Evolutionary conservation across 2,329 filamentous ascomycete species (phyloP), one percentile per base, ranked within the genome.

Genomic region (Neophaeococcomyces mojaviensis): DNA sequence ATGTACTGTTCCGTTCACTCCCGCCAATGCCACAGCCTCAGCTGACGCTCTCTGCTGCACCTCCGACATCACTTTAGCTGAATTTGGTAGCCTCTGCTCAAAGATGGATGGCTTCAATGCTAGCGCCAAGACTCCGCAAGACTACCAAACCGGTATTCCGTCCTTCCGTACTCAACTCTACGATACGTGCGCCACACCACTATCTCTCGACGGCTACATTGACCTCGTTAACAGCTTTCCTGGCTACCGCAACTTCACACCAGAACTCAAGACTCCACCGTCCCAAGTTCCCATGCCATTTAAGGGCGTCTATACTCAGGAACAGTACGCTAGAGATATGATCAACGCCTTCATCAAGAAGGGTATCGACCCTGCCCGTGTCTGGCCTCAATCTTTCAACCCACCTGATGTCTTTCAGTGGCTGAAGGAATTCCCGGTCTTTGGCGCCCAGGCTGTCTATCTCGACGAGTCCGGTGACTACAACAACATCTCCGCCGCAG

Each of bases 41-140:
- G 82, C 82, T 1, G 70, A 66, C 13, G 82, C 81, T 10, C 77
- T 76, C 53, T 86, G 82, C 70, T 86, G 82, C 70, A 85, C 82
- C 2, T 79, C 74, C 55, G 83, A 86, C 59, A 77, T 86, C 58
- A 85, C 82, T 1, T 66, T 82, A 30, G 70, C 70, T 37, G 83
- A 86, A 64, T 85, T 78, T 70, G 77, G 79, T 63, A 68, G 72
- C 4, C 74, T 86, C 4, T 86, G 82, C 65, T 75, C 74, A 57
- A 85, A 84, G 65, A 84, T 84, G 79, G 82, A 86, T 58, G 76
- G 76, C 40, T 75, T 65, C 59, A 79, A 82, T 57, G 38, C 62
- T 69, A 52, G 72, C 67, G 37, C 79, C 28, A 74, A 74, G 16
- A 84, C 73, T 1, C 66, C 76, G 0, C 61, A 68, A 31, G 74